Conservation (phyloP, 1,284 basidiomycete species). For the Golubevia pallescens region DNA sequence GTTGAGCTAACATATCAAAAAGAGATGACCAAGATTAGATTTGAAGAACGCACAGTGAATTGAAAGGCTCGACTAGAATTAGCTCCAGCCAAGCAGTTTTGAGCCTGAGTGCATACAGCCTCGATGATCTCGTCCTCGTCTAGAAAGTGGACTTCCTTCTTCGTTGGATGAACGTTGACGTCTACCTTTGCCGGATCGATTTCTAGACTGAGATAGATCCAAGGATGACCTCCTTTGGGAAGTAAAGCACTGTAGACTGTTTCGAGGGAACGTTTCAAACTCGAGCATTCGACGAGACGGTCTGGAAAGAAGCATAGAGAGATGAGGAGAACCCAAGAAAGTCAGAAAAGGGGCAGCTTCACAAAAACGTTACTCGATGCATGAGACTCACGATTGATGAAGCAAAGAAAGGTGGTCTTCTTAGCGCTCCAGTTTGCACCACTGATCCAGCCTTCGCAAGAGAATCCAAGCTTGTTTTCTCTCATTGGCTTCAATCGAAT, state of each 20-base stretch:
- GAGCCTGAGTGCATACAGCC: slow-evolving; percentile 28
- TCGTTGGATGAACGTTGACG: slow-evolving; percentile 98
- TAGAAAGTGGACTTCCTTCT: slow-evolving; percentile 74
- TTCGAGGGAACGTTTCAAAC: slow-evolving; percentile 87
- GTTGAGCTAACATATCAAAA: no score
- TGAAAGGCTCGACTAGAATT: slow-evolving; percentile 52
- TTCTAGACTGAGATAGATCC: slow-evolving; percentile 85
- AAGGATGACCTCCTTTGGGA: slow-evolving; percentile 89
- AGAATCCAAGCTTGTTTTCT: slow-evolving; percentile 26
- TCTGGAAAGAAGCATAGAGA: slow-evolving; percentile 70
- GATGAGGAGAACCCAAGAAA: background rate
- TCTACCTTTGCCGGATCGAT: slow-evolving; percentile 89
- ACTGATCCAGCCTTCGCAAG: slow-evolving; percentile 75
- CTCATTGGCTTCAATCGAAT: slow-evolving; percentile 66
- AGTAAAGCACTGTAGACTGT: slow-evolving; percentile 82
- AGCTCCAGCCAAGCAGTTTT: slow-evolving; percentile 29
- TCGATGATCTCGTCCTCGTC: slow-evolving; percentile 61
- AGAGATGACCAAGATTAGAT: background rate
- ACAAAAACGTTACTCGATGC: background rate
- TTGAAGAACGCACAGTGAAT: slow-evolving; percentile 23
- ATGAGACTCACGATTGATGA: slow-evolving; percentile 84
- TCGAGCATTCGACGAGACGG: slow-evolving; percentile 86
- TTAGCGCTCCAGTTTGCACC: slow-evolving; percentile 89
- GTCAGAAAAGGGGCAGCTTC: background rate
- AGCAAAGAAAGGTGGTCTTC: slow-evolving; percentile 83